Evolutionary conservation across 805 yeast species (phyloP), one percentile per base, ranked within the genome.

Genomic region (Candida ortonii): DNA sequence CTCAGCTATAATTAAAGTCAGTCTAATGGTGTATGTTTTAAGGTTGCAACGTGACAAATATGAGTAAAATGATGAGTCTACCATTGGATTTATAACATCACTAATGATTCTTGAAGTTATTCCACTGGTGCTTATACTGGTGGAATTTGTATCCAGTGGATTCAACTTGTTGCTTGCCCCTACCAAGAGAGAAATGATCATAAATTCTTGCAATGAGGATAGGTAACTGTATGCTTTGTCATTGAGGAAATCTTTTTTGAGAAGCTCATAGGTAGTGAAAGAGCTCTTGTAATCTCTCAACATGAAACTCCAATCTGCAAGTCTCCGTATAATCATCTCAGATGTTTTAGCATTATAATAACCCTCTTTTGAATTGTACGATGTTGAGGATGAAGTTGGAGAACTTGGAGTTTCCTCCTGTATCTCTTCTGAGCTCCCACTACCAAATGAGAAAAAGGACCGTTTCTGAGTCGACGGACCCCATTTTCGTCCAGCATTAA

Each of bases 261-360:
- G 69, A 32, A 85, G 56, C 40, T 90, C 97, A 55, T 90, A 90
- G 1, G 87, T 83, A 1, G 84, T 67, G 51, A 83, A 81, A 3
- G 97, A 93, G 38, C 76, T 78, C 55, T 80, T 80, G 67, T 83
- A 90, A 62, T 93, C 96, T 22, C 88, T 74, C n/a, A 89, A 61
- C 78, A 93, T 85, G 50, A 90, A 78, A 6, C 88, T 78, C 86
- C 95, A 86, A 57, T 93, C 98, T 0, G 95, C 97, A 17, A 90
- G 64, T 52, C 84, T 82, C 32, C 97, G 67, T 17, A 88, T 68
- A 26, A 76, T 68, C 53, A 85, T 83, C 48, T 87, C 96, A 1
- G 80, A 71, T 0, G 87, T 67, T 3, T 73, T 65, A 8, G 76
- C 73, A 26, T 73, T 61, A 52, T 87, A 88, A 46, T 67, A 76